phyloP scores from a whole-genome alignment of 495 filamentous ascomycete species.

The Aspergillus steynii region DNA sequence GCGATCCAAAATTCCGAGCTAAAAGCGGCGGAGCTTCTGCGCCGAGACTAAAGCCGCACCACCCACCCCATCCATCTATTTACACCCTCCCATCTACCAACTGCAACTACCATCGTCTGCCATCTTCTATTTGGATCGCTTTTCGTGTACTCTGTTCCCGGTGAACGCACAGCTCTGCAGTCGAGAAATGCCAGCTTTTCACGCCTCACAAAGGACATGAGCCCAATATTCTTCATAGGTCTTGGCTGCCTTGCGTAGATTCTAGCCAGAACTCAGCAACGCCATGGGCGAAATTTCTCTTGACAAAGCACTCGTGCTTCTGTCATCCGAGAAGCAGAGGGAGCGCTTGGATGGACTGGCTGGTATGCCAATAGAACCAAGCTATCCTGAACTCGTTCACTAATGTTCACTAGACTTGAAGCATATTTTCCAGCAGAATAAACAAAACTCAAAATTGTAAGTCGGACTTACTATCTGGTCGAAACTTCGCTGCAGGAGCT shows the following conservation, averaged over 20 bases:
- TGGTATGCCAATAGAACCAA: slow-evolving; percentile 37
- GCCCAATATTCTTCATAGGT: background rate
- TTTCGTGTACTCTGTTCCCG: background rate
- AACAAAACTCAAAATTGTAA: slow-evolving; percentile 57
- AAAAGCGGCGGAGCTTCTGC: slow-evolving; percentile 22
- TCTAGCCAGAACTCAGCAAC: slow-evolving; percentile 5
- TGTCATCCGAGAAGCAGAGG: slow-evolving; percentile 55
- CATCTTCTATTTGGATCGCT: background rate
- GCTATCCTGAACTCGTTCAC: slow-evolving; percentile 10
- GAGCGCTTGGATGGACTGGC: slow-evolving; percentile 53
- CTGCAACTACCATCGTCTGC: background rate
- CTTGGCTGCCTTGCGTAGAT: background rate
- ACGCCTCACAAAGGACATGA: background rate
- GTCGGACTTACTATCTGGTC: slow-evolving; percentile 13
- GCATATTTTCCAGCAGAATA: slow-evolving; percentile 62
- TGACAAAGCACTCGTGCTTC: slow-evolving; percentile 37
- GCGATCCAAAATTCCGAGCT: slow-evolving; percentile 42
- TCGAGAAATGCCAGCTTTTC: background rate
- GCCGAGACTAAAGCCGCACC: slow-evolving; percentile 9
- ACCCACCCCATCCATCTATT: background rate
- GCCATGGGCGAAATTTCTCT: slow-evolving; percentile 42
- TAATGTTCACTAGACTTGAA: slow-evolving; percentile 53
- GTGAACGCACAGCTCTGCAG: background rate
- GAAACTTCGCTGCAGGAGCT: slow-evolving; percentile 15
- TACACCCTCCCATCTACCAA: background rate